Conservation (phyloP, 164 flowering plant species). For the Vitis amurensis region DNA sequence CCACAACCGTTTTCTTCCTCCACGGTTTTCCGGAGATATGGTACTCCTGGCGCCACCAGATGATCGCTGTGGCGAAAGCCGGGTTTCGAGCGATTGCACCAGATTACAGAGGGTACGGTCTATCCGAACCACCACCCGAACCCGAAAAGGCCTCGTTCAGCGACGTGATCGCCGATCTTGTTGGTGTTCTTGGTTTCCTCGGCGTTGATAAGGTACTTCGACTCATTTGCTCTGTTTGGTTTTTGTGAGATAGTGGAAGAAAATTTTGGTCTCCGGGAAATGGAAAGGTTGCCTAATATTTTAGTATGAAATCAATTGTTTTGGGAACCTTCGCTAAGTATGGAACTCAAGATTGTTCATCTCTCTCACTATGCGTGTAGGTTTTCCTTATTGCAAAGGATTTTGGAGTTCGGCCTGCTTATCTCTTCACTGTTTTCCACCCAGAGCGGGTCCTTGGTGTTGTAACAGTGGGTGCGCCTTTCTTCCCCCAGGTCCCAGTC, state of each 20-base stretch:
- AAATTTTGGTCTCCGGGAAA: too few species aligned
- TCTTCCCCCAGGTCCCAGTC: constrained; percentile 21
- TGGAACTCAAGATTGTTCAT: neutral
- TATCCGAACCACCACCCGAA: constrained; percentile 38
- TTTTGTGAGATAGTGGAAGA: neutral
- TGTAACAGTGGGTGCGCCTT: constrained; percentile 50
- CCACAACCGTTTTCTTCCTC: constrained; percentile 44
- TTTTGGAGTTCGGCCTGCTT: constrained; percentile 41
- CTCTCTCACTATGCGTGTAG: constrained; percentile 17
- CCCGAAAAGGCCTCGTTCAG: constrained; percentile 38
- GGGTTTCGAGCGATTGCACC: constrained; percentile 52
- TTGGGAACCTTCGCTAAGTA: neutral
- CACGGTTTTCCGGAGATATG: constrained; percentile 76
- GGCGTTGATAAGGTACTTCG: constrained; percentile 33
- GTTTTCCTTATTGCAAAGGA: constrained; percentile 51
- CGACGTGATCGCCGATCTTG: constrained; percentile 38
- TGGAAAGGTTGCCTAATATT: too few species aligned
- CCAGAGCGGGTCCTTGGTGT: constrained; percentile 44
- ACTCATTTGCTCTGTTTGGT: neutral
- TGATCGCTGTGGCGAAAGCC: constrained; percentile 48
- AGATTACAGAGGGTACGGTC: constrained; percentile 46
- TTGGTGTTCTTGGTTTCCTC: constrained; percentile 35
- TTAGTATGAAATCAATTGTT: neutral
- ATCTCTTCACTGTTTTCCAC: constrained; percentile 30
- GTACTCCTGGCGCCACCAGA: constrained; percentile 75